Conservation (phyloP, 2,329 filamentous ascomycete genomes). For the Helminthosporium solani region DNA sequence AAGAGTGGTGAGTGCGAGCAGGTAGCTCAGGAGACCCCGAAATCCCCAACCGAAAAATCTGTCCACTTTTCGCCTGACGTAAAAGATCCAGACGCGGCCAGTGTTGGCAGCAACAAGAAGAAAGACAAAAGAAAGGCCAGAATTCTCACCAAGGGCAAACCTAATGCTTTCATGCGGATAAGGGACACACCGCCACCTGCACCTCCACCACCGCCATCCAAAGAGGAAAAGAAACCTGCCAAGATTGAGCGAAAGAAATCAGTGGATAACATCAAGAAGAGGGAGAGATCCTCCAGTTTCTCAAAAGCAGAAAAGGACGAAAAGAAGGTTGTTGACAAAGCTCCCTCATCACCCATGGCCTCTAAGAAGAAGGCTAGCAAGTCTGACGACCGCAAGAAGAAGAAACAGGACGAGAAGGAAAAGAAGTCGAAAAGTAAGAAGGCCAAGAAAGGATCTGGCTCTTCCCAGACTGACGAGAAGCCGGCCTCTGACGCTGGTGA, state of each 20-base stretch:
- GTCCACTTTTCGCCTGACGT: conserved; percentile 43
- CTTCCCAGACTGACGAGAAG: conserved; percentile 13
- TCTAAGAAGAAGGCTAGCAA: conserved; percentile 29
- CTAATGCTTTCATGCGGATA: conserved; percentile 36
- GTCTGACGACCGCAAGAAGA: conserved; percentile 28
- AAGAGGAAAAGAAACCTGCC: conserved; percentile 32
- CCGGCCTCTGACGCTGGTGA: conserved; percentile 13
- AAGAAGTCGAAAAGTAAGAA: conserved; percentile 24
- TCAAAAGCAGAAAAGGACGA: conserved; percentile 10
- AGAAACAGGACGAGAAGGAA: conserved; percentile 25
- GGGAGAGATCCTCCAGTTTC: conserved; percentile 9
- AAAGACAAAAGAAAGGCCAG: conserved; percentile 23
- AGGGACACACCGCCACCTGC: conserved; percentile 24
- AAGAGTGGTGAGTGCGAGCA: conserved; percentile 43
- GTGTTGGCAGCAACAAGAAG: conserved; percentile 30
- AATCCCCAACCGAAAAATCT: conserved; percentile 33
- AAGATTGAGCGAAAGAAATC: conserved; percentile 13
- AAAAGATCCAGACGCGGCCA: conserved; percentile 37
- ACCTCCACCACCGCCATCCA: conserved; percentile 20
- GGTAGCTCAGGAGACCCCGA: conserved; percentile 34
- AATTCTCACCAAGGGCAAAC: conserved; percentile 28
- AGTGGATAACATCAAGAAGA: conserved; percentile 6
- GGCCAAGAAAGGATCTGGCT: conserved; percentile 12
- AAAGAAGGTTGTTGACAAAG: conserved; percentile 11
- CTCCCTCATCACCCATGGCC: conserved; percentile 3